phyloP scores from a whole-genome alignment of 768 basidiomycete genomes.

The Ramaria sp. region DNA sequence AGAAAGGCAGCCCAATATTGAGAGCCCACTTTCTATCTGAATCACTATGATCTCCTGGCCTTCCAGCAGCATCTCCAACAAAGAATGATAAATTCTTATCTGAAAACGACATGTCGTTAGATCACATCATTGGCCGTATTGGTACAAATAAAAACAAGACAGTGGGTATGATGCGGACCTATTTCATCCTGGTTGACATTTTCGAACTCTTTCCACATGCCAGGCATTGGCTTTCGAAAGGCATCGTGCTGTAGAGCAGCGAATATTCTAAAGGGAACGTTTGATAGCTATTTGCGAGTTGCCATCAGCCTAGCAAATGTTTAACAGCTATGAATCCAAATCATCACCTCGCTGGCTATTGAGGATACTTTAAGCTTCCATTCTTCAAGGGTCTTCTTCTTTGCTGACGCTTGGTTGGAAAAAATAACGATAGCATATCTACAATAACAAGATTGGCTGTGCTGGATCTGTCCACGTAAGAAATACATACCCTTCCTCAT shows the following conservation, averaged over 20 bases:
- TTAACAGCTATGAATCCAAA: not conserved
- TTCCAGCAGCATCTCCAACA: conserved; percentile 86
- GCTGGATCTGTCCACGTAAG: not conserved
- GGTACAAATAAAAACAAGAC: not conserved
- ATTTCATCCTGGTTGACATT: conserved; percentile 51
- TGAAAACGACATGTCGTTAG: conserved; percentile 18
- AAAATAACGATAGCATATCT: conserved; percentile 69
- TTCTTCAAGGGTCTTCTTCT: conserved; percentile 37
- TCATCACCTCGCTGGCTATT: conserved; percentile 41
- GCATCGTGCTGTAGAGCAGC: conserved; percentile 68
- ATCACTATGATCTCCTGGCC: conserved; percentile 63
- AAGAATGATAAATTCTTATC: conserved; percentile 63
- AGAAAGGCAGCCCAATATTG: conserved; percentile 63
- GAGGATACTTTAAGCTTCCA: conserved; percentile 73
- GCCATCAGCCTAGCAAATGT: conserved; percentile 30
- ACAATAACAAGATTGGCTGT: not conserved
- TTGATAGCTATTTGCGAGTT: conserved; percentile 40
- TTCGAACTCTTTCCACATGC: conserved; percentile 74
- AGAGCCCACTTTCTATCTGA: conserved; percentile 82
- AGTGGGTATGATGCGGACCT: conserved; percentile 31
- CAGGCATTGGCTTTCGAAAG: conserved; percentile 79
- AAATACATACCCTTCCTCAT: conserved; percentile 47
- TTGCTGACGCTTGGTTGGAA: conserved; percentile 57
- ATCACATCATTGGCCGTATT: not conserved
- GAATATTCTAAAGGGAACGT: conserved; percentile 66